Evolutionary conservation across 169 alveolate genomes (phyloP).

Genomic region (Plasmodium reichenowi): DNA sequence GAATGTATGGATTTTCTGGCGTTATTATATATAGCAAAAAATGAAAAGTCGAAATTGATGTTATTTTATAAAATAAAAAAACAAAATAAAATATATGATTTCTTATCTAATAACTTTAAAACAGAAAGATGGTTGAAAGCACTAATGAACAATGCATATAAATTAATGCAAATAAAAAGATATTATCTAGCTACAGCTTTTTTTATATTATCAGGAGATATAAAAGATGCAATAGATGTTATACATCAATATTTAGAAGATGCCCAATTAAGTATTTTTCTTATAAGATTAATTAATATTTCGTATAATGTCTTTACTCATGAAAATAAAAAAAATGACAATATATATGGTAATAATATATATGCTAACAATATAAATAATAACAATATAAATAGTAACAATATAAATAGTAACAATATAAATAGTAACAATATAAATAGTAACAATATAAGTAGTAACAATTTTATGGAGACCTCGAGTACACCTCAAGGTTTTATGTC

Average conservation of each 20-base stretch:
- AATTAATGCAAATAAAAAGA: constrained; percentile 71
- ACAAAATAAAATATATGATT: constrained; percentile 54
- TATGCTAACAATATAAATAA: too few relatives aligned
- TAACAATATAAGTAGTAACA: not conserved
- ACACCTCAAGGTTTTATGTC: too few relatives aligned
- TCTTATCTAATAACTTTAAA: constrained; percentile 48
- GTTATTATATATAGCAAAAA: constrained; percentile 69
- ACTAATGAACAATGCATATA: constrained; percentile 67
- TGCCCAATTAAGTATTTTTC: constrained; percentile 50
- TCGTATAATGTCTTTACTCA: constrained; percentile 4
- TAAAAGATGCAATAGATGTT: constrained; percentile 66
- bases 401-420: not conserved
- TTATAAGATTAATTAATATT: constrained; percentile 35
- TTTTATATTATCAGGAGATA: constrained; percentile 60
- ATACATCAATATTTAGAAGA: constrained; percentile 64
- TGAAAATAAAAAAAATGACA: not conserved
- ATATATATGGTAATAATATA: not conserved
- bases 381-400: not conserved
- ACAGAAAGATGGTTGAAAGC: constrained; percentile 63
- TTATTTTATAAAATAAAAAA: constrained; percentile 65
- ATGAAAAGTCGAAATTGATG: constrained; percentile 64
- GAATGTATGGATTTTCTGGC: constrained; percentile 74
- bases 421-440: not conserved
- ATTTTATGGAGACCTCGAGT: not conserved
- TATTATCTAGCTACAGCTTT: constrained; percentile 71